Evolutionary conservation across 208 protist genomes (phyloP).

Genomic region (Leishmania tropica): DNA sequence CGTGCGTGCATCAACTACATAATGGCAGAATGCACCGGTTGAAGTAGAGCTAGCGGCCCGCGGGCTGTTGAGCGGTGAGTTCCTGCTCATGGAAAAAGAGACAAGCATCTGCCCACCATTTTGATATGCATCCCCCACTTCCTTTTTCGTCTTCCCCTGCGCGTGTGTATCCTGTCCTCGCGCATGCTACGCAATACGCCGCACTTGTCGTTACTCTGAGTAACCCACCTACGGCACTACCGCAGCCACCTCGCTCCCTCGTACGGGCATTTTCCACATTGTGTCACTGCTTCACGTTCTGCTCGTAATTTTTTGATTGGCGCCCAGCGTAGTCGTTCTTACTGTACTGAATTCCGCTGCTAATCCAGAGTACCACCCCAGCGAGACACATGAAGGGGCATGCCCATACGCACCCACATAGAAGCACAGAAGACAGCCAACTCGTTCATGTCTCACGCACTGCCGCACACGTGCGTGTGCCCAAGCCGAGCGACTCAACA

Average conservation of each 20-base stretch:
- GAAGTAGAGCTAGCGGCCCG: not conserved
- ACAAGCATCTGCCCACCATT: not conserved
- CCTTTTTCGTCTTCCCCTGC: not conserved
- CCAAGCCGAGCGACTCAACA: not conserved
- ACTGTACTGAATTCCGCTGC: not conserved
- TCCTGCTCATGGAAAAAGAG: not conserved
- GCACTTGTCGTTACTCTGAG: not conserved
- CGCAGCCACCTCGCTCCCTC: not conserved
- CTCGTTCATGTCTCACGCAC: not conserved
- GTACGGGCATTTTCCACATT: not conserved
- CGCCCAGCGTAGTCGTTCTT: too few relatives aligned
- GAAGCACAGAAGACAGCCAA: not conserved
- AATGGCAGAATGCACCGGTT: not conserved
- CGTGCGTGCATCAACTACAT: not conserved
- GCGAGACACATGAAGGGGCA: not conserved
- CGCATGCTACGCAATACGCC: not conserved
- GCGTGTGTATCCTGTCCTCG: not conserved
- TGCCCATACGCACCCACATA: not conserved
- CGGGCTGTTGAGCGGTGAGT: not conserved
- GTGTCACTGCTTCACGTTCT: not conserved
- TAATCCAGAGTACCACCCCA: not conserved
- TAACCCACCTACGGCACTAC: not conserved
- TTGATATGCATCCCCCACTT: not conserved
- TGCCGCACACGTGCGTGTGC: not conserved
- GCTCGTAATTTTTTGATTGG: not conserved